A percentile compares a stretch with the other conserved stretches of the same genome.
These are phyloP conservation scores for Pyricularia grisea DNA, from an alignment of 2,329 filamentous ascomycete species.

Conservation along the genomic window DNA sequence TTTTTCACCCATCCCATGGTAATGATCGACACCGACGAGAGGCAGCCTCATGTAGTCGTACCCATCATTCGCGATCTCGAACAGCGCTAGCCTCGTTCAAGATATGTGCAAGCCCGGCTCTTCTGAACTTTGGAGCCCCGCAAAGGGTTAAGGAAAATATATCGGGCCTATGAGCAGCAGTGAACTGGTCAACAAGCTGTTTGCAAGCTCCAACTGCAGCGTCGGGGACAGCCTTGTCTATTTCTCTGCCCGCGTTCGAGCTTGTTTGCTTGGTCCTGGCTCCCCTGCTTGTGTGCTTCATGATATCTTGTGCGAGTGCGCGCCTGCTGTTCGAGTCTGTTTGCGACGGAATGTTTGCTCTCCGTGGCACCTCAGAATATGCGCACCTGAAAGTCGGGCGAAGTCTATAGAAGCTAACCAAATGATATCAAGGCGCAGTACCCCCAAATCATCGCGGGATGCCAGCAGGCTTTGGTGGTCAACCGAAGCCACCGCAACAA, in stretches of 20 bases:
- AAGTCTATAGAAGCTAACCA: neutral
- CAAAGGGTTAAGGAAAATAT: neutral
- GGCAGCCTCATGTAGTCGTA: neutral
- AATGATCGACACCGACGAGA: neutral
- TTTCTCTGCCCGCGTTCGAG: neutral
- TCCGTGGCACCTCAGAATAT: neutral
- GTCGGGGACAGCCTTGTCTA: neutral
- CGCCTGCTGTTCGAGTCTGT: neutral
- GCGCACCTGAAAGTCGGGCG: neutral
- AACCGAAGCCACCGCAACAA: constrained; percentile 50
- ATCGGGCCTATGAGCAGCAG: neutral
- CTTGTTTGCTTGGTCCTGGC: neutral
- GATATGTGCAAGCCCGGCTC: neutral
- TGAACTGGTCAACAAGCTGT: neutral
- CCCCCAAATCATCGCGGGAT: constrained; percentile 54
- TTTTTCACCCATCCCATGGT: neutral
- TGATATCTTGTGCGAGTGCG: neutral
- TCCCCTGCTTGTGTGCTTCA: neutral
- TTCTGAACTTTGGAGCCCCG: neutral
- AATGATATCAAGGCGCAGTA: constrained; percentile 38
- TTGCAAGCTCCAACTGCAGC: neutral
- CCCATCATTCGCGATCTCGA: neutral
- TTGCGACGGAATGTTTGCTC: constrained; percentile 1
- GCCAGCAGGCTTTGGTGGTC: constrained; percentile 48
- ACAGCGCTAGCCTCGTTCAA: neutral